Evolutionary conservation across 495 filamentous ascomycete species (phyloP), one percentile per base, ranked within the genome.

Genomic region (Rostrohypoxylon terebratum): DNA sequence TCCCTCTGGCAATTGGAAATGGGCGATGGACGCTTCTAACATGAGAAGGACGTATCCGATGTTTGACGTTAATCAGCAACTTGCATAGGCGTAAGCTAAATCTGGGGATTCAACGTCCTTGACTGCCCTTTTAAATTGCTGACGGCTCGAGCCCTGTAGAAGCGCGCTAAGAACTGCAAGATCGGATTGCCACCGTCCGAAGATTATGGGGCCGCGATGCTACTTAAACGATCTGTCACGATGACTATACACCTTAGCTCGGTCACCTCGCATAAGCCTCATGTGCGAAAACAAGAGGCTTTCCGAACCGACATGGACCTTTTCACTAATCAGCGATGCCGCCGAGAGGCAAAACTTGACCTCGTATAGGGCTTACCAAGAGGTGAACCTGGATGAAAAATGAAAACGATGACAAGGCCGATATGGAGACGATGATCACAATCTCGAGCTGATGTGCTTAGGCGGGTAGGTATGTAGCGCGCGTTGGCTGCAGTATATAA

Each of bases 161-260:
- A 34, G 31, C 33, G 62, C 23, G 62, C 51, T 40, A 47, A 65
- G 23, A 42, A 8, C 38, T 57, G 51, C 38, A 47, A 57, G 62
- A 44, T 40, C 25, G 23, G 38, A 44, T 34, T 10, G 45, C n/a
- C 25, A 47, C 25, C 50, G 50, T 40, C 25, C 50, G 50, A 28
- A 40, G 36, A 57, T 44, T 57, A 53, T n/a, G 3, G 51, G 38
- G 62, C 20, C 10, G 45, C 14, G 51, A 20, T 21, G n/a, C 5
- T 33, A 38, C 44, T 67, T 67, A 59, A 54, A 67, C 33, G 14
- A 42, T 59, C 64, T 42, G 64, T 67, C 31, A 42, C 38, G 64
- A 67, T 67, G 54, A 67, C 44, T 51, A 66, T 25, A 18, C 2
- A 50, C 53, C 44, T 28, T 55, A 34, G 31, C 8, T 20, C 31